phyloP scores from a whole-genome alignment of 1,284 basidiomycete species.

The Boletus semigastroideus region DNA sequence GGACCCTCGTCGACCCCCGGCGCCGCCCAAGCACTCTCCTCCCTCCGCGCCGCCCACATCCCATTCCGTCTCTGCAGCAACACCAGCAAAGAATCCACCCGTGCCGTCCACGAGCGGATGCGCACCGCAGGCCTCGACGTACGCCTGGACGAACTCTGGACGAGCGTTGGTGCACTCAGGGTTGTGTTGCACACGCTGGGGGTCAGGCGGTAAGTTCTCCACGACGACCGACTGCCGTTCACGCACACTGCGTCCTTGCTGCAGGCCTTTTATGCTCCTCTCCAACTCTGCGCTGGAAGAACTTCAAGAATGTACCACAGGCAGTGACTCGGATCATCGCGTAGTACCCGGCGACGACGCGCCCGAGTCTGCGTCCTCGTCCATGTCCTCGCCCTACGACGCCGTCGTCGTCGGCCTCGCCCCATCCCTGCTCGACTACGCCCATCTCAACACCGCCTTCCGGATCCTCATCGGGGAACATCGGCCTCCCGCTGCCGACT shows the following conservation, averaged over 20 bases:
- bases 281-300: slow-evolving; percentile 59
- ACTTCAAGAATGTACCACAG: slow-evolving; percentile 15
- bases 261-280: slow-evolving; percentile 54
- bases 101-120: slow-evolving; percentile 43
- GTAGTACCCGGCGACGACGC: neutral
- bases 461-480: slow-evolving; percentile 49
- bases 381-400: slow-evolving; percentile 40
- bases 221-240: no score
- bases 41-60: slow-evolving; percentile 44
- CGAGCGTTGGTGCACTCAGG: slow-evolving; percentile 62
- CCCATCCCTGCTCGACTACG: slow-evolving; percentile 54
- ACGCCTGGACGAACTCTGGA: slow-evolving; percentile 44
- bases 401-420: slow-evolving; percentile 69
- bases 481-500: neutral
- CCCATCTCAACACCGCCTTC: slow-evolving; percentile 63
- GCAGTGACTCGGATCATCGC: no score
- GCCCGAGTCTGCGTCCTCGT: no score
- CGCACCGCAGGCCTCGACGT: slow-evolving; percentile 52
- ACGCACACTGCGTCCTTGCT: no score
- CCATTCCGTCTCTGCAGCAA: slow-evolving; percentile 68
- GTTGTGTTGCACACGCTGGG: slow-evolving; percentile 41
- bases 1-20: slow-evolving; percentile 47
- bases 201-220: slow-evolving; percentile 40
- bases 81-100: slow-evolving; percentile 55
- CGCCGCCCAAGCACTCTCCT: slow-evolving; percentile 51